These are phyloP conservation scores for Streptanthus diversifolius DNA, from an alignment of 345 rosid genomes.

Conservation along the genomic window DNA sequence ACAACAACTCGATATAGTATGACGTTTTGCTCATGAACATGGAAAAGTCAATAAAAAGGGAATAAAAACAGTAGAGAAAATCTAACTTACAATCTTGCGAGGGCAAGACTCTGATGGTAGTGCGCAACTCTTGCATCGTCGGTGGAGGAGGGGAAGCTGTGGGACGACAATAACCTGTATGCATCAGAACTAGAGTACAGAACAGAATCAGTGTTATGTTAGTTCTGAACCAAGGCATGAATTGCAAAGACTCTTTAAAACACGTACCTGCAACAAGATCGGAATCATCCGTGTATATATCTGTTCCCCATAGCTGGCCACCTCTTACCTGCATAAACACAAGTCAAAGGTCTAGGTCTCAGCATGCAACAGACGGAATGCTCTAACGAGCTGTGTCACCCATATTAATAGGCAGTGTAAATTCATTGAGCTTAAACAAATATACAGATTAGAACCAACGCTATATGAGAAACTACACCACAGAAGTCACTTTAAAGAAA, in stretches of 20 bases:
- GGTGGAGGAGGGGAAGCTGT: conserved; percentile 96
- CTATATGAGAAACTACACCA: background rate
- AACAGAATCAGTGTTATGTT: conserved; percentile 26
- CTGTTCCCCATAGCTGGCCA: conserved; percentile 98
- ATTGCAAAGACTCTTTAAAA: conserved; percentile 7
- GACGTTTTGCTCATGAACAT: background rate
- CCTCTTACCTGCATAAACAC: conserved; percentile 75
- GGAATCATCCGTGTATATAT: conserved; percentile 91
- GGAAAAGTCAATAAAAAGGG: background rate
- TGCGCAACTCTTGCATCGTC: conserved; percentile 86
- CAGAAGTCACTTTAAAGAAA: conserved; percentile 2
- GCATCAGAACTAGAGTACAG: conserved; percentile 85
- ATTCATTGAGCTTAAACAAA: background rate
- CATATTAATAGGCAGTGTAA: background rate
- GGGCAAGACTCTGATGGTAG: conserved; percentile 80
- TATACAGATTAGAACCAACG: background rate
- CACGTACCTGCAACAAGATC: conserved; percentile 95
- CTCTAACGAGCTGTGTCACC: background rate
- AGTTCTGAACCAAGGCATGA: conserved; percentile 9
- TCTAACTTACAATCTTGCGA: conserved; percentile 81
- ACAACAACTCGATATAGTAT: background rate
- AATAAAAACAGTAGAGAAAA: background rate
- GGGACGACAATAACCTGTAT: conserved; percentile 97
- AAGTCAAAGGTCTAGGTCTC: conserved; percentile 9
- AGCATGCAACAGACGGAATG: conserved; percentile 4